Evolutionary conservation across 169 alveolate genomes (phyloP).

Genomic region (Babesia bovis): DNA sequence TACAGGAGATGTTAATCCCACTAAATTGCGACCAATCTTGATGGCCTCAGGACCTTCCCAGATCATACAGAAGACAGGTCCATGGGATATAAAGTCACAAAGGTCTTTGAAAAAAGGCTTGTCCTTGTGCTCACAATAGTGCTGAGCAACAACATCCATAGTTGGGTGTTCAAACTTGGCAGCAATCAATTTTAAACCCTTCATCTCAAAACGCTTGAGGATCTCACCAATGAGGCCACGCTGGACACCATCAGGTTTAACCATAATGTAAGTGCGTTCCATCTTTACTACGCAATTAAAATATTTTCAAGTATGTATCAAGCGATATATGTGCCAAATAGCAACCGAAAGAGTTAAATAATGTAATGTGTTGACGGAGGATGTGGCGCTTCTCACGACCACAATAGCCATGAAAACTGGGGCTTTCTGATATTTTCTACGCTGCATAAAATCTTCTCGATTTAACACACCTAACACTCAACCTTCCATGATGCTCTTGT

Average conservation of each 20-base stretch:
- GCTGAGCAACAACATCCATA: conserved; percentile 88
- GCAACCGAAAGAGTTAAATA: no score
- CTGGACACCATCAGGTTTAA: conserved; percentile 99
- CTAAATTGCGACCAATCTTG: conserved; percentile 90
- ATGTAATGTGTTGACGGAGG: no score
- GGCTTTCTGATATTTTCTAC: no score
- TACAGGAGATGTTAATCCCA: conserved; percentile 93
- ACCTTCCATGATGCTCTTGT: no score
- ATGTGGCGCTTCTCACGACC: no score
- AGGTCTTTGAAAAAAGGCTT: conserved; percentile 92
- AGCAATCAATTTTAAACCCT: conserved; percentile 94
- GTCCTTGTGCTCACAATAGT: conserved; percentile 92
- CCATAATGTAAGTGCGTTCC: conserved; percentile 95
- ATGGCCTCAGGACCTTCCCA: conserved; percentile 97
- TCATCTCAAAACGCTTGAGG: conserved; percentile 90
- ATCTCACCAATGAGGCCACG: conserved; percentile 95
- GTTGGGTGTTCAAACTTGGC: conserved; percentile 87
- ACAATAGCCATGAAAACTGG: no score
- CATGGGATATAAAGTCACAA: conserved; percentile 87
- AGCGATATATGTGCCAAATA: no score
- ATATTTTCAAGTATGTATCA: neutral
- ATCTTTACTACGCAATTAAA: conserved; percentile 13
- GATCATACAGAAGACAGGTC: conserved; percentile 97
- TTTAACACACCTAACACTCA: no score
- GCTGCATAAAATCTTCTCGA: no score